phyloP scores from a whole-genome alignment of 2,329 filamentous ascomycete species.

The Byssoonygena ceratinophila region DNA sequence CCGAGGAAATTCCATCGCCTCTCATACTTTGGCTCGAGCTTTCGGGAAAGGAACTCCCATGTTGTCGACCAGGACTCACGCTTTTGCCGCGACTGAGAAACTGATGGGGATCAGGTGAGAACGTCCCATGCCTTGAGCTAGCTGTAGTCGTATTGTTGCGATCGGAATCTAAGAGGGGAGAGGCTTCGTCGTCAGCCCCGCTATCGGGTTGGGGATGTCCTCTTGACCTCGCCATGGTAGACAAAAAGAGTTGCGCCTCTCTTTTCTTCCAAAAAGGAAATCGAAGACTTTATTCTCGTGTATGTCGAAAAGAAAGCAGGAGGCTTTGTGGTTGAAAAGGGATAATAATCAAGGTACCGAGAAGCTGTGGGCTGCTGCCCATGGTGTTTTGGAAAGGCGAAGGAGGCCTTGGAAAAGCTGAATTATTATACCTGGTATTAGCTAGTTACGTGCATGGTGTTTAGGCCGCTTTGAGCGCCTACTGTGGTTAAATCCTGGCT shows the following conservation, averaged over 20 bases:
- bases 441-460: neutral
- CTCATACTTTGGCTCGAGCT: conserved; percentile 19
- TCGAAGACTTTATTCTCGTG: too few relatives aligned
- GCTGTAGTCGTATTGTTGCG: neutral
- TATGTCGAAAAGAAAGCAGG: too few relatives aligned
- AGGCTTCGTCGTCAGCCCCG: neutral
- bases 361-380: neutral
- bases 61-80: conserved; percentile 22
- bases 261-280: too few relatives aligned
- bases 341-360: too few relatives aligned
- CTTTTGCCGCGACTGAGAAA: conserved; percentile 18
- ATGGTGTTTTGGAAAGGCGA: neutral
- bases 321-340: too few relatives aligned
- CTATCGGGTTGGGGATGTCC: neutral
- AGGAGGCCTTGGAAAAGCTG: too few relatives aligned
- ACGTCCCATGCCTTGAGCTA: conserved; percentile 7
- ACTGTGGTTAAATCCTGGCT: neutral
- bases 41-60: conserved; percentile 19
- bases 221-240: neutral
- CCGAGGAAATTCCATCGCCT: conserved; percentile 36
- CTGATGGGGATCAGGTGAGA: neutral
- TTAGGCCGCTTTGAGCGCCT: neutral
- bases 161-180: conserved; percentile 1
- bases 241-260: neutral
- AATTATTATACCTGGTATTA: neutral